Evolutionary conservation across 2,329 filamentous ascomycete species (phyloP).

Genomic region (Fusarium buxicola): DNA sequence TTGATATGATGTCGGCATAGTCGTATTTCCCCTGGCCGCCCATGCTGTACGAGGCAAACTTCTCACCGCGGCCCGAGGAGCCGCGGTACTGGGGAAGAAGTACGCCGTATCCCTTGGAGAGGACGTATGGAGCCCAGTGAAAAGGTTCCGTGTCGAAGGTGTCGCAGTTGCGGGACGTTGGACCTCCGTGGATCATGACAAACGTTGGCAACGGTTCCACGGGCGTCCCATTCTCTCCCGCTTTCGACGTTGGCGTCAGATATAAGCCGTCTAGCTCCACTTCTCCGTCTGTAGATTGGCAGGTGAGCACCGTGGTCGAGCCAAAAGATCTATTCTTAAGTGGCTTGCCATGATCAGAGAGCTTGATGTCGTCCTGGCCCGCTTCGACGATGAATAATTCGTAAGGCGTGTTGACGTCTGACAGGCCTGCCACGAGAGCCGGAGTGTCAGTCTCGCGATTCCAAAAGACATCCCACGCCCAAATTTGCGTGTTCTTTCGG

Average conservation of each 20-base stretch:
- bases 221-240: background rate
- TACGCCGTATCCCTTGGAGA: slow-evolving; percentile 52
- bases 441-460: background rate
- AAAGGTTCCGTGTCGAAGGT: slow-evolving; percentile 48
- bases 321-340: slow-evolving; percentile 5
- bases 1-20: slow-evolving; percentile 51
- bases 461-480: slow-evolving; percentile 28
- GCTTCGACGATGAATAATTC: slow-evolving; percentile 17
- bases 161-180: slow-evolving; percentile 21
- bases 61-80: slow-evolving; percentile 47
- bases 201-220: slow-evolving; percentile 21
- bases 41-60: slow-evolving; percentile 47
- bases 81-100: slow-evolving; percentile 55
- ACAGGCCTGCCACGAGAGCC: slow-evolving; percentile 32
- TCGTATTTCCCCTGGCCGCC: slow-evolving; percentile 50
- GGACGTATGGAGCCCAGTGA: slow-evolving; percentile 48
- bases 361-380: slow-evolving; percentile 2
- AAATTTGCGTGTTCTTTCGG: slow-evolving; percentile 9
- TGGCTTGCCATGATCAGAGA: slow-evolving; percentile 21
- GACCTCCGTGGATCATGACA: slow-evolving; percentile 29
- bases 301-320: slow-evolving; percentile 13
- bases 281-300: slow-evolving; percentile 21
- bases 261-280: slow-evolving; percentile 29
- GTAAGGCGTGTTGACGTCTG: slow-evolving; percentile 29
- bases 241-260: slow-evolving; percentile 9